Conservation (phyloP, 352 stramenopile species). For the Pythium sp. region DNA sequence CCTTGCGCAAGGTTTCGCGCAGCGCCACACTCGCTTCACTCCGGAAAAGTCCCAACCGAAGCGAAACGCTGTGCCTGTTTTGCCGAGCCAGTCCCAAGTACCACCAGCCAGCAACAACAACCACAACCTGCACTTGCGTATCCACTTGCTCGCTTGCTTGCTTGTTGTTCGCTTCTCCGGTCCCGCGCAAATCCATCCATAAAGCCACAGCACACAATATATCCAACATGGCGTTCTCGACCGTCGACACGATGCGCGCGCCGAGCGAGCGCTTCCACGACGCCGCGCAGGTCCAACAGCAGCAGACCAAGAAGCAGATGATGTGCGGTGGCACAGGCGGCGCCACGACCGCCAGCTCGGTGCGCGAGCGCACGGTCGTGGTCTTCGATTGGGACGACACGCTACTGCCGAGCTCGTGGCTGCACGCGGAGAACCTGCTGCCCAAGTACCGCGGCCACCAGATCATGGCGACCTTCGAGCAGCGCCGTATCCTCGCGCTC, state of each 20-base stretch:
- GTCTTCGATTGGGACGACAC: constrained; percentile 90
- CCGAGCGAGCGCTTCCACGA: constrained; percentile 17
- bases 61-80: constrained; percentile 9
- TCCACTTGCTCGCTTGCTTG: not conserved
- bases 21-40: constrained; percentile 9
- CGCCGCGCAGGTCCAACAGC: constrained; percentile 11
- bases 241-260: constrained; percentile 41
- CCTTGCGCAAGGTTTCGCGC: not conserved
- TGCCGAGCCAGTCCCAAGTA: not conserved
- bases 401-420: constrained; percentile 83
- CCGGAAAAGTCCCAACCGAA: constrained; percentile 14
- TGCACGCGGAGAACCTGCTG: constrained; percentile 76
- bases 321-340: not conserved
- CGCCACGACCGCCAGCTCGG: constrained; percentile 17
- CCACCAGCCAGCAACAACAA: not conserved
- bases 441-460: constrained; percentile 78
- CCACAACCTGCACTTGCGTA: not conserved
- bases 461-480: constrained; percentile 48
- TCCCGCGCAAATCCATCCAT: not conserved
- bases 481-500: constrained; percentile 56
- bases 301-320: constrained; percentile 19
- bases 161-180: not conserved
- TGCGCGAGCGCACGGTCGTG: constrained; percentile 78
- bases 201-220: not conserved
- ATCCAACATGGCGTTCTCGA: constrained; percentile 40